Base-by-base conservation (phyloP, 352 stramenopile genomes). In the Phytophthora capsici region DNA sequence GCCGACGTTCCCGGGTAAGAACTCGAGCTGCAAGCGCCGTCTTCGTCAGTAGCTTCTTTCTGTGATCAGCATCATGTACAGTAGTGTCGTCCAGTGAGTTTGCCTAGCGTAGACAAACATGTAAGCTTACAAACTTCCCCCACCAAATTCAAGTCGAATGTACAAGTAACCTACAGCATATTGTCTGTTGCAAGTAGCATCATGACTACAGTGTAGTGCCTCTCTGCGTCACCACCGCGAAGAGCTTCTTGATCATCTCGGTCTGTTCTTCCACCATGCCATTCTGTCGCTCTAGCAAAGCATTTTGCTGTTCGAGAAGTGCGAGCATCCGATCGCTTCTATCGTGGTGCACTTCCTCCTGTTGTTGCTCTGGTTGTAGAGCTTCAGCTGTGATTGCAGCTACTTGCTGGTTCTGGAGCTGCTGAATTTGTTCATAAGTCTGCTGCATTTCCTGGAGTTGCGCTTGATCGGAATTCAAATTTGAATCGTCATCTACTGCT, bases 241-340 rank as follows among this genome's bases (percentile, higher is more conserved):
- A 67, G n/a, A 82, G 58, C 47, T 67, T 64, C 41, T 77, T 67
- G 13, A 82, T 69, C 6, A 63, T 66, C 47, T 77, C 54, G 10
- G 66, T 26, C 30, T 82, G 69, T n/a, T 78, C 56, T 53, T 82
- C 69, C 30, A 75, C 74, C 49, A 69, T 68, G 22, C 25, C 65
- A 37, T 73, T 82, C 50, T 82, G 73, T 16, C 55, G 57, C 48
- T 78, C 73, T 13, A 82, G 69, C 43, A 82, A 48, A 13, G 16
- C 25, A 30, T 71, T 71, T 59, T 82, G 73, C 43, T 65, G 60
- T 32, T 78, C 69, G 6, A 82, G 58, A 57, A 82, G 63, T 10
- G 34, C 55, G 9, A 82, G 55, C 61, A 82, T 78, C 23, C 63
- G 65, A 52, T 77, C 69, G 37, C 69, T 77, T 38, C 74, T 77